A percentile compares a stretch with the other conserved stretches of the same genome.
phyloP scores from a whole-genome alignment of 805 yeast species.

The Priceomyces carsonii region DNA sequence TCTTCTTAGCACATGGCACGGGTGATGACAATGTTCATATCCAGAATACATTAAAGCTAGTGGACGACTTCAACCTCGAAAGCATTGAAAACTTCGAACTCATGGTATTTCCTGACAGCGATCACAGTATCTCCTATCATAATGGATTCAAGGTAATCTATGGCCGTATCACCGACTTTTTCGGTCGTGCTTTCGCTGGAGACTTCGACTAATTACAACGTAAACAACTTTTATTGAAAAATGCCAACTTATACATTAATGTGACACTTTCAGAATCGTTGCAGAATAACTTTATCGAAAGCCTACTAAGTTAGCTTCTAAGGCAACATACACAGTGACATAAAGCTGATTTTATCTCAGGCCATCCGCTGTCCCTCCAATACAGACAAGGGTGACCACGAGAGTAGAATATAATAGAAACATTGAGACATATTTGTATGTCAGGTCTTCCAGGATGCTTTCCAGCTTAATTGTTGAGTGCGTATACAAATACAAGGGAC shows the following conservation, averaged over 20 bases:
- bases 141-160: conserved; percentile 71
- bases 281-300: neutral
- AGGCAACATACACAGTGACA: too few species aligned
- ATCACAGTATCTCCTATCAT: conserved; percentile 71
- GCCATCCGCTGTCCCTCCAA: too few species aligned
- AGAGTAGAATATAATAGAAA: too few species aligned
- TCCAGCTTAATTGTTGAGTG: too few species aligned
- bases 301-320: neutral
- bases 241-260: neutral
- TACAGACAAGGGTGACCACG: too few species aligned
- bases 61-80: conserved; percentile 67
- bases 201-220: conserved; percentile 11
- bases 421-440: too few species aligned
- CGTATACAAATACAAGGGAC: too few species aligned
- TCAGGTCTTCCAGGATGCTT: too few species aligned
- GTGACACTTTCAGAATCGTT: neutral
- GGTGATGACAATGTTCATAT: conserved; percentile 85
- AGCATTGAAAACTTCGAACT: conserved; percentile 81
- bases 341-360: too few species aligned
- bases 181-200: conserved; percentile 17
- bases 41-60: conserved; percentile 62
- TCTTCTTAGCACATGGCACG: conserved; percentile 76
- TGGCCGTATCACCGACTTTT: conserved; percentile 39
- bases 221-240: neutral
- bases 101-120: conserved; percentile 79